These are phyloP conservation scores for Verticillium isaacii DNA, from an alignment of 2,329 filamentous ascomycete species.

Conservation along the genomic window DNA sequence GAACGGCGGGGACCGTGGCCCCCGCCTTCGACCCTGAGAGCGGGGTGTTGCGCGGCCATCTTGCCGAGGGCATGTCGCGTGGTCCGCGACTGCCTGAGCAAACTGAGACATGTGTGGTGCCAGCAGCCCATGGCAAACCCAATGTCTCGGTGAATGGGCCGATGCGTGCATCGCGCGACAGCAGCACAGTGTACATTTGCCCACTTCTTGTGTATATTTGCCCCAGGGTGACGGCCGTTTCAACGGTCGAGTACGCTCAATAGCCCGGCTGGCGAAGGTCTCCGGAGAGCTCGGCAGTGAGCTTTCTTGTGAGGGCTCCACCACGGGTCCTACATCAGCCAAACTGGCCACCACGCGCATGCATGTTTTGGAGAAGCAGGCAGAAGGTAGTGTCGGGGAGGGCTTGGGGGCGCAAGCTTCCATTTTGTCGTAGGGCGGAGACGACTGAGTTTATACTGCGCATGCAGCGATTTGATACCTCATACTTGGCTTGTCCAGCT, in stretches of 20 bases:
- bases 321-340: not conserved
- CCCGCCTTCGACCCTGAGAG: not conserved
- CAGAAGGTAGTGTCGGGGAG: not conserved
- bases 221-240: not conserved
- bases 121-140: not conserved
- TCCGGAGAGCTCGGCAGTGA: not conserved
- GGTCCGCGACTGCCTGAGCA: not conserved
- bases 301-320: not conserved
- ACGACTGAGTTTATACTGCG: not conserved
- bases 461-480: not conserved
- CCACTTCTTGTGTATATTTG: not conserved
- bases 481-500: not conserved
- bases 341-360: not conserved
- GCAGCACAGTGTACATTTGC: not conserved
- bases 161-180: not conserved
- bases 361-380: not conserved
- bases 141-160: not conserved
- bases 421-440: not conserved
- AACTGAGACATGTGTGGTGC: not conserved
- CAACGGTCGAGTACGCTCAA: not conserved
- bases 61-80: not conserved
- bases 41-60: not conserved
- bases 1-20: not conserved
- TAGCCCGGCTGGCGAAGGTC: not conserved
- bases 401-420: not conserved